Conservation (phyloP, 768 basidiomycete species). For the Boletus insuetus region DNA sequence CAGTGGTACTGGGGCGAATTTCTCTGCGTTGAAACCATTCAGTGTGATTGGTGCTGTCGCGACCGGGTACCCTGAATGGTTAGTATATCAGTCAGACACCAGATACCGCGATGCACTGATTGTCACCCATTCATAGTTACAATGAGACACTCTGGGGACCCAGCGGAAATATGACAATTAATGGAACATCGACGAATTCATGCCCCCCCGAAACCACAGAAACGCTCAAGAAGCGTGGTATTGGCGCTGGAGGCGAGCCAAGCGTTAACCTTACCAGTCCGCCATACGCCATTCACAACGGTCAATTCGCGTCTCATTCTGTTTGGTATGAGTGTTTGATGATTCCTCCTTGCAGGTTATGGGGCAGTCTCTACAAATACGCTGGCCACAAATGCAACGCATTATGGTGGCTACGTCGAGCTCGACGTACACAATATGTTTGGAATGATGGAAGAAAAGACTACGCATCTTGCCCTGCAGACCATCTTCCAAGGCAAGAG, state of each 20-base stretch:
- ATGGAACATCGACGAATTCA: conserved; percentile 56
- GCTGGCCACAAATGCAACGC: conserved; percentile 70
- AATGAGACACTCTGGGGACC: conserved; percentile 58
- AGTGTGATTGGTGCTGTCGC: conserved; percentile 48
- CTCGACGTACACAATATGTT: conserved; percentile 70
- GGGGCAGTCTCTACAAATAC: conserved; percentile 54
- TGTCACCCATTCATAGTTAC: conserved; percentile 42
- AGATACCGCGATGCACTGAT: not conserved
- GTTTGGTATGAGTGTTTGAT: not conserved
- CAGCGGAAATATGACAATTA: conserved; percentile 73
- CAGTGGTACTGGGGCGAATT: conserved; percentile 51
- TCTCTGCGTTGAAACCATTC: conserved; percentile 58
- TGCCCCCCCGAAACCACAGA: conserved; percentile 19
- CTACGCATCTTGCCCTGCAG: conserved; percentile 59
- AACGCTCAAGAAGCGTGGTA: conserved; percentile 38
- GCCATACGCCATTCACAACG: conserved; percentile 72
- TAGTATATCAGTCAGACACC: not conserved
- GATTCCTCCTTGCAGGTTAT: conserved; percentile 34
- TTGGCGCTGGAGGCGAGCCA: conserved; percentile 49
- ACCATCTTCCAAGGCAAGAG: conserved; percentile 54
- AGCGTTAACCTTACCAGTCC: conserved; percentile 54
- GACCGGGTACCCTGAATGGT: conserved; percentile 71
- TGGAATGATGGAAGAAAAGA: conserved; percentile 68
- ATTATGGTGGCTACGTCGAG: conserved; percentile 58
- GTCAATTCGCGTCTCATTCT: conserved; percentile 31